A percentile compares a stretch with the other conserved stretches of the same genome.
Conservation (phyloP, 1,139 yeast species). For the Hansenula sp. region DNA sequence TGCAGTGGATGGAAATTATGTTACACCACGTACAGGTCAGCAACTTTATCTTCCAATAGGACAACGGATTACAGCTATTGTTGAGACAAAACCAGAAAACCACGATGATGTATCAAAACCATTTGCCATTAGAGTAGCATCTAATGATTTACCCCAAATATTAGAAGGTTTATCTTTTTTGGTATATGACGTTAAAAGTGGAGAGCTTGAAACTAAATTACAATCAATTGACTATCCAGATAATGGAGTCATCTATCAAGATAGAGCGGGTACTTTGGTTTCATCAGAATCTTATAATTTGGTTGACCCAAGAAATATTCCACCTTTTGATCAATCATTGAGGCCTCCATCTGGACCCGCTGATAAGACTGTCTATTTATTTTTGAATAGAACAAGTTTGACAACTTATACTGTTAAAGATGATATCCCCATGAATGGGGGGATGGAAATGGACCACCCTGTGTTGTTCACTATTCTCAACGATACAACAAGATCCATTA, state of each 20-base stretch:
- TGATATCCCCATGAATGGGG: conserved; percentile 7
- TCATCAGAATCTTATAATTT: conserved; percentile 1
- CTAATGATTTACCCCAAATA: conserved; percentile 29
- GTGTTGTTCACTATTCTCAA: background rate
- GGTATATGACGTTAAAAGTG: conserved; percentile 20
- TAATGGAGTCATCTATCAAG: conserved; percentile 18
- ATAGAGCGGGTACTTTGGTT: conserved; percentile 22
- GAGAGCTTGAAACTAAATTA: background rate
- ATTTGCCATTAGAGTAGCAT: conserved; percentile 28
- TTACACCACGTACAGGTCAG: conserved; percentile 25
- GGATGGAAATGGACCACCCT: conserved; percentile 9
- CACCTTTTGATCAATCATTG: conserved; percentile 12
- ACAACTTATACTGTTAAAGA: conserved; percentile 28
- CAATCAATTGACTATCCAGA: conserved; percentile 4
- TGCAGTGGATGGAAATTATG: conserved; percentile 31
- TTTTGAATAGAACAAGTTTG: conserved; percentile 26
- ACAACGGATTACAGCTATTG: conserved; percentile 26
- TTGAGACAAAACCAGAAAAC: conserved; percentile 24
- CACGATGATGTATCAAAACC: conserved; percentile 2
- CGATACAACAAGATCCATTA: background rate
- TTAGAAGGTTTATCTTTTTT: conserved; percentile 29
- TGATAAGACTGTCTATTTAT: conserved; percentile 5
- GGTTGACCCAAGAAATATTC: background rate
- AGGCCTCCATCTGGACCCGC: conserved; percentile 4
- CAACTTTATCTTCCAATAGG: conserved; percentile 30